These are phyloP conservation scores for Pythium brassicae DNA, from an alignment of 352 stramenopile genomes.

Conservation along the genomic window DNA sequence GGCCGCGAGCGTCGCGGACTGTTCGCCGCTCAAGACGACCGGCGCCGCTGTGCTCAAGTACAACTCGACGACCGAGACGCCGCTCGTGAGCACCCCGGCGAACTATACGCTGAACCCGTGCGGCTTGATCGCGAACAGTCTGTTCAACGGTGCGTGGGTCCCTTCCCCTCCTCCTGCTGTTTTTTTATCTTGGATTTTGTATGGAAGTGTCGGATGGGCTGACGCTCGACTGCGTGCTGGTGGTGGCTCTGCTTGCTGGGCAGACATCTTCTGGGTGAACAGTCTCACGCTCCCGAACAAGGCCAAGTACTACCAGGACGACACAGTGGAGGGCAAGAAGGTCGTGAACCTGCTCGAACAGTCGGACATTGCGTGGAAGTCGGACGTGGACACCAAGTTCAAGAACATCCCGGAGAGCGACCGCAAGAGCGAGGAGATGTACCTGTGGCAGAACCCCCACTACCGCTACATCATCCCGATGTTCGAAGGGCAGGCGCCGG, in stretches of 20 bases:
- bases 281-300: constrained; percentile 35
- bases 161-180: no score
- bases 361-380: constrained; percentile 96
- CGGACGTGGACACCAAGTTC: constrained; percentile 95
- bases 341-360: constrained; percentile 91
- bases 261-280: constrained; percentile 87
- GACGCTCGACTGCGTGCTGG: no score
- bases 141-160: constrained; percentile 95
- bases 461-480: constrained; percentile 83
- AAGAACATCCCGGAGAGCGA: constrained; percentile 82
- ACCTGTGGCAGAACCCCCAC: constrained; percentile 79
- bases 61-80: constrained; percentile 48
- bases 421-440: constrained; percentile 39
- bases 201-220: background rate
- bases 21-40: constrained; percentile 68
- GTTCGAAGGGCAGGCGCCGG: constrained; percentile 39
- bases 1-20: constrained; percentile 60
- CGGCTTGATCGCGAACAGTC: constrained; percentile 97
- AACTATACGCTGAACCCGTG: constrained; percentile 93
- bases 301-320: constrained; percentile 58
- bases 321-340: constrained; percentile 44
- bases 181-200: no score
- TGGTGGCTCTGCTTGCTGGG: background rate
- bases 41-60: constrained; percentile 52
- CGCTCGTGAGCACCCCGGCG: constrained; percentile 28